phyloP scores from a whole-genome alignment of 306 rosid species.

The Sicyos edulis region DNA sequence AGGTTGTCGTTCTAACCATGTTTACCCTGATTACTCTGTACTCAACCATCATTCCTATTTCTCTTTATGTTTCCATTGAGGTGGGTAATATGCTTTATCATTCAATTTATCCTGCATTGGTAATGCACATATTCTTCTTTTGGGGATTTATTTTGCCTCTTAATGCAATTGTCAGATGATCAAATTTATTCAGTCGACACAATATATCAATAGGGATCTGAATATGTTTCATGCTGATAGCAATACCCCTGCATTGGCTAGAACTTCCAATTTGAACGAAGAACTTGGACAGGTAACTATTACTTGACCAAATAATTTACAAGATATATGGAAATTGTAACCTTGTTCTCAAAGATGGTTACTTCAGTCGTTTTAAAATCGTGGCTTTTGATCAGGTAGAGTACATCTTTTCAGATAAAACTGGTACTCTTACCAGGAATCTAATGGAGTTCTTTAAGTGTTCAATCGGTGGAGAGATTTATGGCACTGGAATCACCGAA shows the following conservation, averaged over 20 bases:
- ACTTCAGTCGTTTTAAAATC: slow-evolving; percentile 14
- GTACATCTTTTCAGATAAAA: slow-evolving; percentile 95
- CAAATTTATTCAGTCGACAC: slow-evolving; percentile 90
- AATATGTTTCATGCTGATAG: slow-evolving; percentile 79
- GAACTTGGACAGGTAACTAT: slow-evolving; percentile 89
- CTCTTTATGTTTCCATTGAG: slow-evolving; percentile 98
- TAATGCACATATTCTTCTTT: slow-evolving; percentile 11
- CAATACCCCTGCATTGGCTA: slow-evolving; percentile 93
- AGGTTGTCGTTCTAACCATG: slow-evolving; percentile 84
- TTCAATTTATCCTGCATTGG: slow-evolving; percentile 9
- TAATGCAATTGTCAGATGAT: slow-evolving; percentile 62
- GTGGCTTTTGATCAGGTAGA: slow-evolving; percentile 64
- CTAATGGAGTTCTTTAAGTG: slow-evolving; percentile 99
- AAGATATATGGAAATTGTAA: slow-evolving; percentile 1
- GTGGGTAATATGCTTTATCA: slow-evolving; percentile 37
- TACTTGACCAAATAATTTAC: slow-evolving; percentile 10
- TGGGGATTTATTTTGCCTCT: slow-evolving; percentile 24
- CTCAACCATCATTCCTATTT: slow-evolving; percentile 92
- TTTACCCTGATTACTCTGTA: slow-evolving; percentile 87
- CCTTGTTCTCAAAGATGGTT: slow-evolving; percentile 8
- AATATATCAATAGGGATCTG: slow-evolving; percentile 88
- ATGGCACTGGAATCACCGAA: slow-evolving; percentile 91
- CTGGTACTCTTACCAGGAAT: slow-evolving; percentile 94
- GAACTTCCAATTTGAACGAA: slow-evolving; percentile 96
- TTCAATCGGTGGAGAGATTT: slow-evolving; percentile 90